These are phyloP conservation scores for Insectozyma bohioensis DNA, from an alignment of 1,139 yeast species.

Conservation along the genomic window DNA sequence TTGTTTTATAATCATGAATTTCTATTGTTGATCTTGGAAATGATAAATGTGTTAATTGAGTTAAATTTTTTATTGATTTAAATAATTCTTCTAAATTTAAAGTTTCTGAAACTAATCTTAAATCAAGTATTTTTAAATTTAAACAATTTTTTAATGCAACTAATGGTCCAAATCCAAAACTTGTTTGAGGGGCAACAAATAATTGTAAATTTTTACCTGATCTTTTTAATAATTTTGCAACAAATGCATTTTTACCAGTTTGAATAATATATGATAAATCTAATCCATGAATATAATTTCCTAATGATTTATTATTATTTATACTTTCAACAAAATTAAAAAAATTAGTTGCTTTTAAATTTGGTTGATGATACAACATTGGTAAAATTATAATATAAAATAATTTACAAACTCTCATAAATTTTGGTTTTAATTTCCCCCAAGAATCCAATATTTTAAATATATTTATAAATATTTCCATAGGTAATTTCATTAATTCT, in stretches of 20 bases:
- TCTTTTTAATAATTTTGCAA: constrained; percentile 76
- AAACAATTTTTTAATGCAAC: constrained; percentile 73
- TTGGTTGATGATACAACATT: constrained; percentile 62
- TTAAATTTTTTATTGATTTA: constrained; percentile 64
- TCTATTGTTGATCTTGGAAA: constrained; percentile 89
- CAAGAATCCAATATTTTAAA: constrained; percentile 38
- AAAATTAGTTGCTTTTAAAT: constrained; percentile 66
- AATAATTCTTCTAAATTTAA: constrained; percentile 80
- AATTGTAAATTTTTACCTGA: constrained; percentile 61
- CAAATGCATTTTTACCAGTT: constrained; percentile 89
- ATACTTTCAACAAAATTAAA: constrained; percentile 71
- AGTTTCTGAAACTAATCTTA: constrained; percentile 89
- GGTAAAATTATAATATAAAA: constrained; percentile 64
- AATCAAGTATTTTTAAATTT: constrained; percentile 63
- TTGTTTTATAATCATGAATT: constrained; percentile 56
- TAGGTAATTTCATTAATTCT: constrained; percentile 43
- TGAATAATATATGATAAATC: constrained; percentile 82
- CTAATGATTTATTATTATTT: constrained; percentile 41
- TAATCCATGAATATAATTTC: constrained; percentile 49
- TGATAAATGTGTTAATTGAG: constrained; percentile 67
- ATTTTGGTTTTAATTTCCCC: constrained; percentile 46
- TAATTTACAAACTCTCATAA: constrained; percentile 57
- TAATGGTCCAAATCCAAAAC: constrained; percentile 89
- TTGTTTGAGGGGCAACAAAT: constrained; percentile 91
- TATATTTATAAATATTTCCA: constrained; percentile 59